A percentile compares a stretch with the other conserved stretches of the same genome.
These are phyloP conservation scores for Botrytis hyacinthi DNA, from an alignment of 2,329 filamentous ascomycete species.

Conservation along the genomic window DNA sequence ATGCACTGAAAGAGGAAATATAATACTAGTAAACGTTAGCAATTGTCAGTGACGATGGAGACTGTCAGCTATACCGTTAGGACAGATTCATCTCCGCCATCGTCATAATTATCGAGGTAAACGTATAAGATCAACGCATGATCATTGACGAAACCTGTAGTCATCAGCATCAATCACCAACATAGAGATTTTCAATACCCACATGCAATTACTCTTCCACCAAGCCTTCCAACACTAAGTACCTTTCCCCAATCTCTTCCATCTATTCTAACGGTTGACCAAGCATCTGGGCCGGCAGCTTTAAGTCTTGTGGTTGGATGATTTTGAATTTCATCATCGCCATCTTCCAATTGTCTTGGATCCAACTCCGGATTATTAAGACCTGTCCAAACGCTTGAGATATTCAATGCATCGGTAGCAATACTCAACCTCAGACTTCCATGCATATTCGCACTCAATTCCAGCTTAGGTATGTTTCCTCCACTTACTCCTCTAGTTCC, in stretches of 20 bases:
- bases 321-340: conserved; percentile 65
- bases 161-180: conserved; percentile 27
- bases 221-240: conserved; percentile 85
- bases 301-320: conserved; percentile 81
- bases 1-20: conserved; percentile 53
- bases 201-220: conserved; percentile 91
- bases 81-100: conserved; percentile 65
- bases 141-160: conserved; percentile 66
- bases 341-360: conserved; percentile 65
- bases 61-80: conserved; percentile 59
- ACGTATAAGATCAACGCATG: conserved; percentile 82
- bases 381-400: conserved; percentile 81
- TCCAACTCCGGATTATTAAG: conserved; percentile 87
- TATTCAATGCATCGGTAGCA: conserved; percentile 77
- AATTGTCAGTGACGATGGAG: not conserved
- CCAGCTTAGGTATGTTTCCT: conserved; percentile 62
- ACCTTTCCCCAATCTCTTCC: conserved; percentile 92
- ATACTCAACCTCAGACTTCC: conserved; percentile 79
- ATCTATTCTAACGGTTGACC: conserved; percentile 88
- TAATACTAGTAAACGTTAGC: conserved; percentile 48
- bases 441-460: conserved; percentile 92
- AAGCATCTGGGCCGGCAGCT: conserved; percentile 73
- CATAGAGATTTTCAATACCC: conserved; percentile 36
- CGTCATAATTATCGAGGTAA: conserved; percentile 71
- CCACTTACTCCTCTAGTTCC: conserved; percentile 28